Conservation (phyloP, 2,329 filamentous ascomycete species). For the Pseudohalonectria lignicola region DNA sequence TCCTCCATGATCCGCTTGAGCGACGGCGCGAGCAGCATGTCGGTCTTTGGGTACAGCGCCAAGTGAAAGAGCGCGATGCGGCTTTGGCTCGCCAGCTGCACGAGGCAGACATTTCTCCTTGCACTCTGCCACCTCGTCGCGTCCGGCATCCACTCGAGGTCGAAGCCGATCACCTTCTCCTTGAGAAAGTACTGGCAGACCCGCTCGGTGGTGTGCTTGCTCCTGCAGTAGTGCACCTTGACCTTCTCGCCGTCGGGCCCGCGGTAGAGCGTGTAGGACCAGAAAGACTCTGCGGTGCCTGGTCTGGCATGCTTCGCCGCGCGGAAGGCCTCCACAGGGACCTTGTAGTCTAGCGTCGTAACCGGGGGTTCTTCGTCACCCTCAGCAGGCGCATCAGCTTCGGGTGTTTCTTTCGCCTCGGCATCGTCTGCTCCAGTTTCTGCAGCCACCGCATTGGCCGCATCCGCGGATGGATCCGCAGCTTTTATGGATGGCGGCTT, state of each 20-base stretch:
- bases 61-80: constrained; percentile 76
- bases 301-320: constrained; percentile 33
- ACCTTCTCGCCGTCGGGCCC: constrained; percentile 41
- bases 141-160: constrained; percentile 69
- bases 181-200: constrained; percentile 55
- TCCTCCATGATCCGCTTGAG: constrained; percentile 66
- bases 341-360: constrained; percentile 31
- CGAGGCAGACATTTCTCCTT: constrained; percentile 64
- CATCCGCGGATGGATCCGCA: too few species aligned
- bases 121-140: constrained; percentile 34
- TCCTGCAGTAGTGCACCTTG: constrained; percentile 69
- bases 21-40: constrained; percentile 57
- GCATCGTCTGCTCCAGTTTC: background rate
- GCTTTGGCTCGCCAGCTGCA: constrained; percentile 70
- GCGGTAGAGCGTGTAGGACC: constrained; percentile 59
- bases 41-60: constrained; percentile 44
- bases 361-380: constrained; percentile 19
- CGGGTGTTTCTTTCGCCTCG: background rate
- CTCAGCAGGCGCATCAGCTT: background rate
- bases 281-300: constrained; percentile 43
- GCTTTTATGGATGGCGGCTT: background rate
- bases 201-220: constrained; percentile 53
- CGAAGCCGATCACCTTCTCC: constrained; percentile 71
- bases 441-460: too few species aligned
- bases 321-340: constrained; percentile 31